Percentiles rank a stretch among this genome's conserved stretches.
These are phyloP conservation scores for Pleurotus djamor DNA, from an alignment of 768 basidiomycete species.

Conservation along the genomic window DNA sequence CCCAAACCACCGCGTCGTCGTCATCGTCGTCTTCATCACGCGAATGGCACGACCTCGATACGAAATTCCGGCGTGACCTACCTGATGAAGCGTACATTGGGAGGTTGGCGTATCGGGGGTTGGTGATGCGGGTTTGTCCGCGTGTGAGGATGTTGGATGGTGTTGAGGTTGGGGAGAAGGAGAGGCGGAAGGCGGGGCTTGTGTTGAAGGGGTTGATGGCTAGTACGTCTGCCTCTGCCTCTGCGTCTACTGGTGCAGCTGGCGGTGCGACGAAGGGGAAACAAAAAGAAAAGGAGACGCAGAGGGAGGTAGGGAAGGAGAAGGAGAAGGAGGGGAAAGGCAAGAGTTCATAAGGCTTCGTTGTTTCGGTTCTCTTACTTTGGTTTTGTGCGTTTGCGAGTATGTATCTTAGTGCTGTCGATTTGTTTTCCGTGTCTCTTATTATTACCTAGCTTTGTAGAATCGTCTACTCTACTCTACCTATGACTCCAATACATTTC, in stretches of 20 bases:
- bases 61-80: conserved; percentile 83
- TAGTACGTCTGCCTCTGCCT: too few species aligned
- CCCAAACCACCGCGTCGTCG: background rate
- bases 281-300: conserved; percentile 10
- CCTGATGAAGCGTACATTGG: conserved; percentile 88
- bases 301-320: conserved; percentile 8
- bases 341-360: too few species aligned
- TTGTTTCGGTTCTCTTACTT: too few species aligned
- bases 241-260: too few species aligned
- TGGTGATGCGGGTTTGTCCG: conserved; percentile 76
- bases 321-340: conserved; percentile 3
- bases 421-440: too few species aligned
- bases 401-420: too few species aligned
- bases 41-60: conserved; percentile 77
- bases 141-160: conserved; percentile 80
- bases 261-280: conserved; percentile 12
- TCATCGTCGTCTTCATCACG: background rate
- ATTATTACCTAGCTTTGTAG: too few species aligned
- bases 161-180: conserved; percentile 77
- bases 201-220: conserved; percentile 57
- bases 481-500: too few species aligned
- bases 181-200: conserved; percentile 77
- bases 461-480: too few species aligned
- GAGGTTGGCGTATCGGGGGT: conserved; percentile 85
- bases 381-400: too few species aligned